Percentiles rank a stretch among this genome's conserved stretches.
phyloP scores from a whole-genome alignment of 495 filamentous ascomycete species.

The Aspergillus nanangensis region DNA sequence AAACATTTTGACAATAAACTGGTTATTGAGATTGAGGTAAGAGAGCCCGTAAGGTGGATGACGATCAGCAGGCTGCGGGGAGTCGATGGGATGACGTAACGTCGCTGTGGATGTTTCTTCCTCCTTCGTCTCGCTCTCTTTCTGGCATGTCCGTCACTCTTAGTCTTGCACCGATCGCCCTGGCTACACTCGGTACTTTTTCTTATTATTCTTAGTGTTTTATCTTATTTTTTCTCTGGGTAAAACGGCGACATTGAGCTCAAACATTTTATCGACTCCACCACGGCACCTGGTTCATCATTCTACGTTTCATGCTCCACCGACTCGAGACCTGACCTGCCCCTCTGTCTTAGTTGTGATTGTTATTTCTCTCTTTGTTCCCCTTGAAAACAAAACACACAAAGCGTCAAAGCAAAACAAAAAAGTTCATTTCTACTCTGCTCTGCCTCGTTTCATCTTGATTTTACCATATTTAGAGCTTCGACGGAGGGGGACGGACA shows the following conservation, averaged over 20 bases:
- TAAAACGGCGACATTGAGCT: not conserved
- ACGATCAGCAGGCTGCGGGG: too few species aligned
- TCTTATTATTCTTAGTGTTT: too few species aligned
- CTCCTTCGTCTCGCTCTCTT: too few species aligned
- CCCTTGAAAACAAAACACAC: not conserved
- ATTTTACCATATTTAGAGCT: not conserved
- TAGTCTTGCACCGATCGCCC: too few species aligned
- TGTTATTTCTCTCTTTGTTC: not conserved
- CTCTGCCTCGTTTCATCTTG: slow-evolving; percentile 2
- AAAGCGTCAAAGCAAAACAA: not conserved
- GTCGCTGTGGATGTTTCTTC: too few species aligned
- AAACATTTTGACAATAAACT: not conserved
- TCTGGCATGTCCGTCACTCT: too few species aligned
- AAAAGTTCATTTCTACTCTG: not conserved
- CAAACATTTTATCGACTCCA: not conserved
- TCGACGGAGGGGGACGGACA: not conserved
- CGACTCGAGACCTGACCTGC: not conserved
- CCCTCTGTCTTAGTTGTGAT: not conserved
- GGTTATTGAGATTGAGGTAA: too few species aligned
- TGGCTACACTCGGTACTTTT: too few species aligned
- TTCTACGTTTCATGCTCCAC: slow-evolving; percentile 5
- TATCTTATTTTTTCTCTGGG: too few species aligned
- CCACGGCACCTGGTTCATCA: not conserved
- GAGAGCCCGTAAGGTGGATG: too few species aligned
- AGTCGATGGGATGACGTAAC: too few species aligned